These are phyloP conservation scores for Acarospora socialis DNA, from an alignment of 2,329 filamentous ascomycete species.

Conservation along the genomic window DNA sequence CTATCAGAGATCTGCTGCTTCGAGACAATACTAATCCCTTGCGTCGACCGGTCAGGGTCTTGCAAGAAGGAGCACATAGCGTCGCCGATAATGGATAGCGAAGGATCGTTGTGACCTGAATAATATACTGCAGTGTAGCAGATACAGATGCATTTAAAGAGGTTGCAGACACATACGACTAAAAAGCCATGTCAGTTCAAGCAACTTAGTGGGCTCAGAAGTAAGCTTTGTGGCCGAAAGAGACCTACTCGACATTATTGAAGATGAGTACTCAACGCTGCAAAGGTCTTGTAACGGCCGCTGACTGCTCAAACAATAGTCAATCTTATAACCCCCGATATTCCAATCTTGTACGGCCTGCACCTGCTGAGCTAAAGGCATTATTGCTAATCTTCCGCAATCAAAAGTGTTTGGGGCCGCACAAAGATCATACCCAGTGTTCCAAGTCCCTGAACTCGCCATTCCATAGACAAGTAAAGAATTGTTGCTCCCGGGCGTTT, in stretches of 20 bases:
- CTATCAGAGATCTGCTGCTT: neutral
- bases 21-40: constrained; percentile 4
- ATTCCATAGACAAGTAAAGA: too few relatives aligned
- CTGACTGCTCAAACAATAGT: constrained; percentile 1
- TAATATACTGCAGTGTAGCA: constrained; percentile 1
- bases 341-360: constrained; percentile 1
- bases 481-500: too few relatives aligned
- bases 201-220: too few relatives aligned
- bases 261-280: constrained; percentile 1
- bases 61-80: constrained; percentile 2
- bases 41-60: constrained; percentile 1
- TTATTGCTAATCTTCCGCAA: constrained; percentile 1
- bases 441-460: too few relatives aligned
- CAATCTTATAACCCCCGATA: constrained; percentile 1
- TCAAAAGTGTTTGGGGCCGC: constrained; percentile 1
- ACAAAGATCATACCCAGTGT: too few relatives aligned
- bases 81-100: constrained; percentile 3
- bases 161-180: neutral
- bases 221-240: too few relatives aligned
- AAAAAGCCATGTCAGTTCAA: too few relatives aligned
- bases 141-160: constrained; percentile 3
- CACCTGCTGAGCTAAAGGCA: neutral
- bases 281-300: neutral
- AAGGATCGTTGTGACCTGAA: neutral
- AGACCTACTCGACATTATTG: neutral